Percentiles rank a stretch among this genome's conserved stretches.
Conservation (phyloP, 176 grass and related monocot genomes). For the Oryza officinalis region DNA sequence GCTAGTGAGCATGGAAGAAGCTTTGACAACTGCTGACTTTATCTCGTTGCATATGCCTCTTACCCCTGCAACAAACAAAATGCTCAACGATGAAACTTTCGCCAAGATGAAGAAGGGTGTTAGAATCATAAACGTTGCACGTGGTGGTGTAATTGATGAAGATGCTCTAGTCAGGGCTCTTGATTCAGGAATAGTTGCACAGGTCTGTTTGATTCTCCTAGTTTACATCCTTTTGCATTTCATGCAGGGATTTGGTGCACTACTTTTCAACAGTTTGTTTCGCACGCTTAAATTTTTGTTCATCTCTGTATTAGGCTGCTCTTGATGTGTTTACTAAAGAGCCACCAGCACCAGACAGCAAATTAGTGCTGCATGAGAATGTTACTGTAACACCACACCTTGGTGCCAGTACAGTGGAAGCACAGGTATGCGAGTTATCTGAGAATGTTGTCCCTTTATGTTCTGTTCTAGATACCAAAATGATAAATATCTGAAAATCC, state of each 20-base stretch:
- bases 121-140: constrained; percentile 83
- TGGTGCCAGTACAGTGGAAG: constrained; percentile 88
- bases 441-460: neutral
- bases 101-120: constrained; percentile 89
- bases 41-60: constrained; percentile 90
- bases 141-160: constrained; percentile 91
- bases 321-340: constrained; percentile 91
- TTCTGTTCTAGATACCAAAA: neutral
- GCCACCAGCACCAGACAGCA: constrained; percentile 70
- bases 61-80: constrained; percentile 78
- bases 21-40: constrained; percentile 68
- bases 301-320: constrained; percentile 55
- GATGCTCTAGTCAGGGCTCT: constrained; percentile 81
- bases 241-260: neutral
- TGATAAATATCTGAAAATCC: constrained; percentile 32
- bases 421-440: constrained; percentile 59
- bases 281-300: neutral
- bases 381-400: constrained; percentile 91
- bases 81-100: constrained; percentile 81
- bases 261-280: neutral
- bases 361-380: constrained; percentile 84
- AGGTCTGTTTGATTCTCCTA: constrained; percentile 45
- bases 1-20: constrained; percentile 76
- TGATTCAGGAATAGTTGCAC: constrained; percentile 81
- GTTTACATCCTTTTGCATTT: neutral